Conservation (phyloP, 352 stramenopile species). For the Blastocystis sp. region DNA sequence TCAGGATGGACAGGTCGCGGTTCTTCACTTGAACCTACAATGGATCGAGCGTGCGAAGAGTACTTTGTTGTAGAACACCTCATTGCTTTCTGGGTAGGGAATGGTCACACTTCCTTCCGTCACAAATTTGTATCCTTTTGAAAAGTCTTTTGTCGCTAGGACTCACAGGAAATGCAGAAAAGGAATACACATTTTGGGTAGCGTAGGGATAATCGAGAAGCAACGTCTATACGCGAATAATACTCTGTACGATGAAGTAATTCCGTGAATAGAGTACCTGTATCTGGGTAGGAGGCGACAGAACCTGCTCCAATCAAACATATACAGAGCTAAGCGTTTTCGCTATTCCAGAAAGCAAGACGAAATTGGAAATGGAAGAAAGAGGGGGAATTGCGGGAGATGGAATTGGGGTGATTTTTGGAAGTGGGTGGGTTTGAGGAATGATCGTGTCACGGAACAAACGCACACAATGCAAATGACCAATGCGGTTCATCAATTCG, state of each 20-base stretch:
- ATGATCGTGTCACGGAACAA: constrained; percentile 22
- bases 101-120: constrained; percentile 84
- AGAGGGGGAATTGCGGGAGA: too few species aligned
- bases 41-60: constrained; percentile 72
- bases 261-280: not conserved
- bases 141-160: constrained; percentile 43
- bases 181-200: not conserved
- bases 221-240: not conserved
- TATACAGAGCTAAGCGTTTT: not conserved
- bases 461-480: constrained; percentile 23
- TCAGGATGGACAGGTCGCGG: constrained; percentile 94
- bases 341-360: not conserved
- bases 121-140: constrained; percentile 75
- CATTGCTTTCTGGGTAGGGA: constrained; percentile 86
- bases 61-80: constrained; percentile 89
- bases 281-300: not conserved
- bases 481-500: constrained; percentile 65
- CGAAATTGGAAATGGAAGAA: not conserved
- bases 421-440: too few species aligned
- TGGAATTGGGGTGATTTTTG: too few species aligned
- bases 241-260: not conserved
- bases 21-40: constrained; percentile 91
- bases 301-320: not conserved
- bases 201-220: not conserved
- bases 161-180: not conserved